Percentiles rank a stretch among this genome's conserved stretches.
Evolutionary conservation across 2,329 filamentous ascomycete species (phyloP).

Genomic region (Sarocladiaceae sp.): DNA sequence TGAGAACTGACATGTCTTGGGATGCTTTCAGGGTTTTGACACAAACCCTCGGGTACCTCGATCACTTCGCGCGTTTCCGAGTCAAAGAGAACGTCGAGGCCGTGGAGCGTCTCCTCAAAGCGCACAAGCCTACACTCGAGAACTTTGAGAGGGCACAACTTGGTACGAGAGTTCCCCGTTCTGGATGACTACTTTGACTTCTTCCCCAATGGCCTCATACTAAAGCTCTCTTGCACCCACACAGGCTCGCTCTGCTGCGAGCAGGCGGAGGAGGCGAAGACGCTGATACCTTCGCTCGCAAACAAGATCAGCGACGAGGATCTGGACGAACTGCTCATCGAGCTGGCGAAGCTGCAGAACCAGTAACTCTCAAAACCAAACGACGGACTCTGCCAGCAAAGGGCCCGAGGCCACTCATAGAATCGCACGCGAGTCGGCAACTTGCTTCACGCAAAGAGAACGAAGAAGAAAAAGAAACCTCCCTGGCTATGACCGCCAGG

Average conservation of each 20-base stretch:
- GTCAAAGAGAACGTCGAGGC: slow-evolving; percentile 90
- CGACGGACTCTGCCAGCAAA: too few species aligned
- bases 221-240: not conserved
- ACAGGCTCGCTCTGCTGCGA: slow-evolving; percentile 87
- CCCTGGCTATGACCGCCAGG: too few species aligned
- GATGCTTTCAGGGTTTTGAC: slow-evolving; percentile 58
- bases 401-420: too few species aligned
- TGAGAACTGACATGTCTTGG: slow-evolving; percentile 8
- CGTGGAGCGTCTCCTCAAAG: slow-evolving; percentile 80
- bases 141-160: slow-evolving; percentile 92
- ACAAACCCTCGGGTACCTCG: slow-evolving; percentile 87
- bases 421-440: too few species aligned
- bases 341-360: slow-evolving; percentile 73
- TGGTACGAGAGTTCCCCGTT: slow-evolving; percentile 46
- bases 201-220: not conserved
- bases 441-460: too few species aligned
- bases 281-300: slow-evolving; percentile 79
- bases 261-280: slow-evolving; percentile 91
- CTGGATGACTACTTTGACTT: slow-evolving; percentile 2
- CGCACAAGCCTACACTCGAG: slow-evolving; percentile 69
- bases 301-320: slow-evolving; percentile 90
- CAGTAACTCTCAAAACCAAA: too few species aligned
- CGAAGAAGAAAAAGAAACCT: too few species aligned
- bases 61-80: slow-evolving; percentile 93
- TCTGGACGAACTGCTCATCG: slow-evolving; percentile 78